Base-by-base conservation (phyloP, 345 rosid species). In the Gossypium arboreum region DNA sequence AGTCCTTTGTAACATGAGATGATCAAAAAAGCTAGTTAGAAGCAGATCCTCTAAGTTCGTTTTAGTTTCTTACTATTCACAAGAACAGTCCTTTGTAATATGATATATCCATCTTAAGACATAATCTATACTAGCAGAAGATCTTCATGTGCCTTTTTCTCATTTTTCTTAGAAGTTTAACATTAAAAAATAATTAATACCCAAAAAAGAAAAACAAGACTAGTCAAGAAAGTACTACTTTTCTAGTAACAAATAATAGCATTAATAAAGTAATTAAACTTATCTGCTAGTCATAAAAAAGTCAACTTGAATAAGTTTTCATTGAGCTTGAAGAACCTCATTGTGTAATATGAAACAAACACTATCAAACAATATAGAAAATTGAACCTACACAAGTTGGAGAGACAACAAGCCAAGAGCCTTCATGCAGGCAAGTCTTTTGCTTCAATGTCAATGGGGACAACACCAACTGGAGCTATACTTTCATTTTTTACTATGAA, bases 11-110 rank as follows among this genome's bases (percentile, higher is more conserved):
- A 51, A 34, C 34, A 13, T 25, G 71, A 54, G 20, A 44, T 44
- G 71, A 74, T 69, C 5, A 34, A 34, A 29, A 34, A 34, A 34
- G 41, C 27, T 79, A 76, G 20, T 39, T 39, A 45, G 74, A 75
- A 75, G 80, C 71, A 41, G 58, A 74, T 55, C 84, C 76, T 67
- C 82, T 76, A 39, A 16, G 48, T 45, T 60, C 55, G 62, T 60
- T 68, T 4, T 63, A 41, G 16, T 67, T 69, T 59, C 27, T 34
- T 18, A 58, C 34, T 51, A 54, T 45, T 70, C 29, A 71, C 50
- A 61, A 55, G 45, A 51, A 69, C 1, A 57, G 1, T 48, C 18
- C 44, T 20, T 27, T 18, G 56, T 68, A 51, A 34, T 22, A n/a
- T 25, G 59, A 54, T 16, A 27, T 44, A 34, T 34, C 24, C 20